Conservation (phyloP, 768 basidiomycete genomes). For the Termitomyces sp. region DNA sequence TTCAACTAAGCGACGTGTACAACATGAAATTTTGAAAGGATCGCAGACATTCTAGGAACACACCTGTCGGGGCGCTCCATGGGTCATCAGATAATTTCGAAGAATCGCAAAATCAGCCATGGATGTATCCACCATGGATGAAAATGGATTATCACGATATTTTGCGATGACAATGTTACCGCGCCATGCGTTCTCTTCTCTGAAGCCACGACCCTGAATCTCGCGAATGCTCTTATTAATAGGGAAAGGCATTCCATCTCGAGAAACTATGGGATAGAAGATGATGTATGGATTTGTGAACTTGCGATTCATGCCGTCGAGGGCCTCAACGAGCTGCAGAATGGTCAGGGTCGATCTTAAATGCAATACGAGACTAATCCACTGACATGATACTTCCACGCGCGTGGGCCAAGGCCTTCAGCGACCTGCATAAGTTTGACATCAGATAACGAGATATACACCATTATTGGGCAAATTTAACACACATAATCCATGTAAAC, state of each 20-base stretch:
- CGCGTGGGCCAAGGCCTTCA: conserved; percentile 58
- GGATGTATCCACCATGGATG: conserved; percentile 63
- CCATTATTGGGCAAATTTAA: conserved; percentile 1
- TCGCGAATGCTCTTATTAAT: conserved; percentile 72
- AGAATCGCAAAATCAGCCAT: conserved; percentile 83
- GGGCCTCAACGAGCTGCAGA: conserved; percentile 62
- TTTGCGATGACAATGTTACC: conserved; percentile 79
- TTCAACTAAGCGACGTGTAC: too few relatives aligned
- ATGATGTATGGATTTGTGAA: conserved; percentile 78
- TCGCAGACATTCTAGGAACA: neutral
- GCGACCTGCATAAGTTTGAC: conserved; percentile 42
- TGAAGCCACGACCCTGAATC: conserved; percentile 62
- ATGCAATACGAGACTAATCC: neutral
- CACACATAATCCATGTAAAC: conserved; percentile 76
- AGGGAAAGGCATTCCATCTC: conserved; percentile 80
- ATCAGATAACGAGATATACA: neutral
- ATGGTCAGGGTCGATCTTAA: neutral
- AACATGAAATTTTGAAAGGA: too few relatives aligned
- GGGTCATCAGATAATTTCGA: conserved; percentile 72
- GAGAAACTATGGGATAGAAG: conserved; percentile 72
- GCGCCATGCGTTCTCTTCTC: conserved; percentile 67
- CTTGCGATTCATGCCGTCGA: conserved; percentile 77
- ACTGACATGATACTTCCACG: conserved; percentile 69
- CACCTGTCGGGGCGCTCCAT: conserved; percentile 47
- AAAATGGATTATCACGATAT: conserved; percentile 50